A percentile compares a stretch with the other conserved stretches of the same genome.
Conservation (phyloP, 169 alveolate genomes). For the Plasmodium sp. region DNA sequence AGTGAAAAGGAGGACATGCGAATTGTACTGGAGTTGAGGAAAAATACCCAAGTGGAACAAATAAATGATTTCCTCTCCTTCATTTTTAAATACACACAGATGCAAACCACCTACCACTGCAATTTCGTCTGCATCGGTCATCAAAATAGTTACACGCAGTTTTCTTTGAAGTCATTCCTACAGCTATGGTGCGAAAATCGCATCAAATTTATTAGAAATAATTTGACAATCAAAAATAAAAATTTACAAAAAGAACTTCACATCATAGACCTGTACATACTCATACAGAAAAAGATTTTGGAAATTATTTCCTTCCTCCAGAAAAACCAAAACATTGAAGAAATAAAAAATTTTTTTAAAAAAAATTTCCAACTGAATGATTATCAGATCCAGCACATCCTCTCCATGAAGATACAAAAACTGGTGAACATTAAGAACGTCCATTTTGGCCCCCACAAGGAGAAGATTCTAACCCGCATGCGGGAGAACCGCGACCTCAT, state of each 20-base stretch:
- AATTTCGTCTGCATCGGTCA: slow-evolving; percentile 74
- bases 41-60: slow-evolving; percentile 67
- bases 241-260: slow-evolving; percentile 30
- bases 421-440: slow-evolving; percentile 74
- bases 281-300: slow-evolving; percentile 57
- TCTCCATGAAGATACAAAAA: slow-evolving; percentile 76
- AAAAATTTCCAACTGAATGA: slow-evolving; percentile 71
- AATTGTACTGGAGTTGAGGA: slow-evolving; percentile 71
- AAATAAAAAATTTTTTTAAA: slow-evolving; percentile 21
- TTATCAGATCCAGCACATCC: slow-evolving; percentile 76
- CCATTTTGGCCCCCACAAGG: slow-evolving; percentile 55
- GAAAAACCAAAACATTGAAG: slow-evolving; percentile 20
- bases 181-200: slow-evolving; percentile 56
- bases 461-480: slow-evolving; percentile 9
- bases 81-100: slow-evolving; percentile 51
- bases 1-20: slow-evolving; percentile 77
- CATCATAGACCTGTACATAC: slow-evolving; percentile 40
- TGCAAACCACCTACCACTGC: slow-evolving; percentile 70
- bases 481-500: slow-evolving; percentile 34
- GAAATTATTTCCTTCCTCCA: slow-evolving; percentile 51
- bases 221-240: slow-evolving; percentile 33
- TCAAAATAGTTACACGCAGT: slow-evolving; percentile 63
- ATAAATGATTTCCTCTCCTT: slow-evolving; percentile 33
- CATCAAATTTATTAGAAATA: slow-evolving; percentile 35
- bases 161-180: slow-evolving; percentile 56